Evolutionary conservation across 2,329 filamentous ascomycete genomes (phyloP).

Genomic region (Fusarium fracticaudum): DNA sequence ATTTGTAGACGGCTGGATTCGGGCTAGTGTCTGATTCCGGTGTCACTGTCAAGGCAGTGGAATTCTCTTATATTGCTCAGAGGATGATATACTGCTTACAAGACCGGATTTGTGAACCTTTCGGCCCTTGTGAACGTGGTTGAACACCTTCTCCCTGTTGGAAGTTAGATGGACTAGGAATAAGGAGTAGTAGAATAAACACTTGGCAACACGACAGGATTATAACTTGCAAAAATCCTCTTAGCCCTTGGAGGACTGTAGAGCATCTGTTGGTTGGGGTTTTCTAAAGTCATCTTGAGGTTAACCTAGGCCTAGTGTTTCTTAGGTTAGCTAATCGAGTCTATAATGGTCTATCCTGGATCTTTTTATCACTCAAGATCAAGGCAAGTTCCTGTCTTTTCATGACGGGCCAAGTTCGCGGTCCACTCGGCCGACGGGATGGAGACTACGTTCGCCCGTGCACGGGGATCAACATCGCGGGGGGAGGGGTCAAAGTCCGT

Average conservation of each 20-base stretch:
- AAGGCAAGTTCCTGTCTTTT: neutral
- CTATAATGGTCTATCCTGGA: neutral
- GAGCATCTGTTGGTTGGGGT: neutral
- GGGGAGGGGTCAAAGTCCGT: constrained; percentile 1
- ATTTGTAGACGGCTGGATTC: neutral
- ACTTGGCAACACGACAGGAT: neutral
- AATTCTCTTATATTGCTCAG: neutral
- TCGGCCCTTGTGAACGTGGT: neutral
- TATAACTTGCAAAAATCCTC: neutral
- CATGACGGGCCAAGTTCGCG: neutral
- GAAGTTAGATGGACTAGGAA: neutral
- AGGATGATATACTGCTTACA: neutral
- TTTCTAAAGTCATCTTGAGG: neutral
- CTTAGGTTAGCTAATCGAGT: neutral
- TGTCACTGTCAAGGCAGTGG: neutral
- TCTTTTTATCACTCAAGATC: neutral
- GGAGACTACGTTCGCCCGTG: constrained; percentile 17
- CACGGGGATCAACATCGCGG: constrained; percentile 4
- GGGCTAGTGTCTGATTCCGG: neutral
- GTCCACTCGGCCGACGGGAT: constrained; percentile 40
- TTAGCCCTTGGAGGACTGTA: neutral
- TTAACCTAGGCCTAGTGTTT: neutral
- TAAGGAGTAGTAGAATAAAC: neutral
- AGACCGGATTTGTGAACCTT: neutral
- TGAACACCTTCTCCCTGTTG: neutral